Conservation (phyloP, 2,329 filamentous ascomycete species). For the Penicillium thymicola region DNA sequence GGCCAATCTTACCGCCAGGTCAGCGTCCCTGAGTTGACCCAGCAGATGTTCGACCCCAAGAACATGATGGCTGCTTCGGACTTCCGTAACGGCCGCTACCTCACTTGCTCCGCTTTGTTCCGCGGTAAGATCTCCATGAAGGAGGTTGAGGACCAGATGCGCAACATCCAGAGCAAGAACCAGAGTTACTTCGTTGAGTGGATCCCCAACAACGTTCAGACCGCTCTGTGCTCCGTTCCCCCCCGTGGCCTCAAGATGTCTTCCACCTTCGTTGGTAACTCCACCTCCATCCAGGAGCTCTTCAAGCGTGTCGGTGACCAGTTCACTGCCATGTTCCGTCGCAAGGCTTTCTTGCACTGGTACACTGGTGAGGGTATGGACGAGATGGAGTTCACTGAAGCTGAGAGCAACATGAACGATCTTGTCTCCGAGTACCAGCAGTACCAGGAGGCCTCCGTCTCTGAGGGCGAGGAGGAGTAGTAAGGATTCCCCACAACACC, state of each 20-base stretch:
- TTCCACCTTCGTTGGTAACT: constrained; percentile 98
- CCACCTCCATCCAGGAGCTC: constrained; percentile 98
- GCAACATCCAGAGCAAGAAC: constrained; percentile 99
- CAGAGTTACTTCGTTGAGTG: constrained; percentile 99
- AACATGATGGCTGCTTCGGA: constrained; percentile 99
- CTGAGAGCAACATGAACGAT: constrained; percentile 99
- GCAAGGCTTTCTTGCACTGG: constrained; percentile 99
- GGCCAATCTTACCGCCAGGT: constrained; percentile 96
- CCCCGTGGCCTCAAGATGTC: constrained; percentile 99
- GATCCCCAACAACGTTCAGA: constrained; percentile 99
- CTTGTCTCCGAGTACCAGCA: constrained; percentile 99
- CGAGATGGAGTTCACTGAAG: constrained; percentile 99
- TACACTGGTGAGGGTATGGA: constrained; percentile 99
- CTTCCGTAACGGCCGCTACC: constrained; percentile 99
- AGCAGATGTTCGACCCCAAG: constrained; percentile 99
- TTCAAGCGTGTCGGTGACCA: constrained; percentile 99
- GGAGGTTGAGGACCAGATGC: constrained; percentile 99
- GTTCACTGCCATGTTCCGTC: constrained; percentile 99
- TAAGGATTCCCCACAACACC: constrained; percentile 31
- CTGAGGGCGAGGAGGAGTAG: constrained; percentile 95
- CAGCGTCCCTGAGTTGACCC: constrained; percentile 95
- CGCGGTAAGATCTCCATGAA: constrained; percentile 99
- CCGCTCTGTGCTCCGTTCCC: constrained; percentile 96
- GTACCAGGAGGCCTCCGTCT: constrained; percentile 98
- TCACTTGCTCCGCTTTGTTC: constrained; percentile 99